Conservation (phyloP, 202 grass and related monocot species). For the Digitaria exilis region DNA sequence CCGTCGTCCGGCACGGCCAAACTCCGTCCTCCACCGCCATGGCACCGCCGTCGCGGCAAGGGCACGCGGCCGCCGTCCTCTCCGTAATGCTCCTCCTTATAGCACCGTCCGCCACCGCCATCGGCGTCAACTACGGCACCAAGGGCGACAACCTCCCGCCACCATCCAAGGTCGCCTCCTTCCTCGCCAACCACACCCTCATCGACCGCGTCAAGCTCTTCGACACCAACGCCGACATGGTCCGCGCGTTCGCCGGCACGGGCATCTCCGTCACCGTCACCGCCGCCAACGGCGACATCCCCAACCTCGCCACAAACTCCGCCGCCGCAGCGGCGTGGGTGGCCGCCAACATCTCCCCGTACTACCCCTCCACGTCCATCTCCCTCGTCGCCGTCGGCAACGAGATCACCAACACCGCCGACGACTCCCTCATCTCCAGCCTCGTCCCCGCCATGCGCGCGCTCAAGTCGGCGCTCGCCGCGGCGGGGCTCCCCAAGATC, state of each 20-base stretch:
- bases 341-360: conserved; percentile 55
- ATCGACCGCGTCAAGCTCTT: conserved; percentile 87
- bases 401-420: conserved; percentile 65
- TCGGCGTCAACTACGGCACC: conserved; percentile 89
- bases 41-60: conserved; percentile 18
- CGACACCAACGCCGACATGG: conserved; percentile 67
- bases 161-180: conserved; percentile 52
- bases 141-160: conserved; percentile 75
- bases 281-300: conserved; percentile 74
- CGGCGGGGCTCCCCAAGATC: conserved; percentile 57
- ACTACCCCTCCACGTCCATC: conserved; percentile 70
- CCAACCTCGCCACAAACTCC: conserved; percentile 38
- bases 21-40: conserved; percentile 13
- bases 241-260: conserved; percentile 73
- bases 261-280: conserved; percentile 68
- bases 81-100: neutral
- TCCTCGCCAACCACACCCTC: conserved; percentile 58
- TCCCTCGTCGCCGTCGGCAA: conserved; percentile 69
- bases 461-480: conserved; percentile 50
- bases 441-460: conserved; percentile 72
- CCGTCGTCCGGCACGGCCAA: neutral
- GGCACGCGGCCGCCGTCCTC: neutral
- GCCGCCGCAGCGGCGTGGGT: conserved; percentile 73
- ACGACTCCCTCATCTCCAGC: conserved; percentile 54
- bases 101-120: conserved; percentile 29